Percentiles rank a stretch among this genome's conserved stretches.
Conservation (phyloP, 345 rosid species). For the Firmiana major region DNA sequence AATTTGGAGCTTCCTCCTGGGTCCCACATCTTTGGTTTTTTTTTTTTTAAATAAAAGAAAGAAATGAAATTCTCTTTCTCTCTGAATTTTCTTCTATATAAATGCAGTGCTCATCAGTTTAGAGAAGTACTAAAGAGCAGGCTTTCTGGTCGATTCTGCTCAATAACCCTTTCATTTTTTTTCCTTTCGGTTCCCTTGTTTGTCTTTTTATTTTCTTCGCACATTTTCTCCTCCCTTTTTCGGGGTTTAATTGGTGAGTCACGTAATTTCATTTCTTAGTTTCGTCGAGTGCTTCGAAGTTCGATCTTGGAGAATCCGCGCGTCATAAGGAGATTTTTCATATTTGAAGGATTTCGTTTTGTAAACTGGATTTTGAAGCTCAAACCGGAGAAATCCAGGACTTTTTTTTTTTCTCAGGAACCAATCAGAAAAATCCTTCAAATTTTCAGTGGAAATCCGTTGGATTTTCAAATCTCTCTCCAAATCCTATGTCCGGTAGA, state of each 20-base stretch:
- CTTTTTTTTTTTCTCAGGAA: not conserved
- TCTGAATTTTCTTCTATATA: constrained; percentile 20
- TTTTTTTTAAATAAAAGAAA: no score
- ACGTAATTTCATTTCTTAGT: not conserved
- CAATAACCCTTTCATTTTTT: not conserved
- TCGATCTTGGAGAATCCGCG: constrained; percentile 37
- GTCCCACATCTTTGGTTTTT: constrained; percentile 14
- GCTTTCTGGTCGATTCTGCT: constrained; percentile 8
- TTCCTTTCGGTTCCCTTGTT: not conserved
- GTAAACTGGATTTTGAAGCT: not conserved
- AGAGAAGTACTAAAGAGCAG: not conserved
- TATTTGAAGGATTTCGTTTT: constrained; percentile 8
- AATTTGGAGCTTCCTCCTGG: constrained; percentile 2
- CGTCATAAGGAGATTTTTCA: not conserved
- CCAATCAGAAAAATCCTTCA: not conserved
- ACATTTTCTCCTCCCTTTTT: not conserved
- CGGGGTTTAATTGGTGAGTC: not conserved
- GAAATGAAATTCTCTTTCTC: not conserved
- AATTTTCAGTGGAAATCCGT: not conserved
- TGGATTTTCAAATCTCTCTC: not conserved
- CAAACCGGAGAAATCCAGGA: not conserved
- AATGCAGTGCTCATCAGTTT: constrained; percentile 4
- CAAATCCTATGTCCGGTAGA: not conserved
- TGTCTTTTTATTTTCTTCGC: no score
- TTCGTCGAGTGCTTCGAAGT: constrained; percentile 10